Conservation (phyloP, 495 filamentous ascomycete genomes). For the Glarea lozoyensis region DNA sequence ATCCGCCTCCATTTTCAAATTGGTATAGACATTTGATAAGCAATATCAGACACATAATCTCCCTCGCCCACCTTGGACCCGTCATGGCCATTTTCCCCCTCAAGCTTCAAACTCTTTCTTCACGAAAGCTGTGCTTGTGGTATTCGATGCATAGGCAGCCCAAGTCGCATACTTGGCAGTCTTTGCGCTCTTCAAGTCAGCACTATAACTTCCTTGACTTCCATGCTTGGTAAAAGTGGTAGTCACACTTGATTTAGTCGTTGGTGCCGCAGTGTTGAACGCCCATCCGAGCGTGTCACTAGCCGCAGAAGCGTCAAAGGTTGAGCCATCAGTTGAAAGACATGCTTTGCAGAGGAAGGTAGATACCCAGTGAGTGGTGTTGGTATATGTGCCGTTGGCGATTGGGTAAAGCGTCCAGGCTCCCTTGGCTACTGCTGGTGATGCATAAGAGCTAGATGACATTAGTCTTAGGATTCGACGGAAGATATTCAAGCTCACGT, state of each 20-base stretch:
- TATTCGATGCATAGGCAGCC: not conserved
- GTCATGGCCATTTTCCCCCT: too few species aligned
- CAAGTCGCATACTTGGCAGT: not conserved
- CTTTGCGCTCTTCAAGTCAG: not conserved
- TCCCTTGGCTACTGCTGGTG: conserved; percentile 35
- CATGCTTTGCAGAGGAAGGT: conserved; percentile 33
- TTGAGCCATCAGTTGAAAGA: conserved; percentile 10
- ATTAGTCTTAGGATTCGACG: conserved; percentile 13
- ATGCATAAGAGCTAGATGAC: conserved; percentile 39
- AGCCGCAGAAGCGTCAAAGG: not conserved
- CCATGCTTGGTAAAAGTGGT: not conserved
- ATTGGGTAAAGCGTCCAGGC: conserved; percentile 23
- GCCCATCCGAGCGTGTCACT: not conserved
- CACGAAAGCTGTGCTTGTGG: not conserved
- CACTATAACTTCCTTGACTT: not conserved
- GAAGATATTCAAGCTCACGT: conserved; percentile 12
- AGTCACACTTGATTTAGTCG: not conserved
- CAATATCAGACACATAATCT: too few species aligned
- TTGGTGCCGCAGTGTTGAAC: not conserved
- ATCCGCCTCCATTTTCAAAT: too few species aligned
- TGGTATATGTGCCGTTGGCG: conserved; percentile 25
- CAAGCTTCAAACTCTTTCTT: too few species aligned
- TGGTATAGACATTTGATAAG: too few species aligned
- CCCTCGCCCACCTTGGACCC: too few species aligned
- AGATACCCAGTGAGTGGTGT: conserved; percentile 28